These are phyloP conservation scores for Amphichorda felina DNA, from an alignment of 2,329 filamentous ascomycete genomes.

Conservation along the genomic window DNA sequence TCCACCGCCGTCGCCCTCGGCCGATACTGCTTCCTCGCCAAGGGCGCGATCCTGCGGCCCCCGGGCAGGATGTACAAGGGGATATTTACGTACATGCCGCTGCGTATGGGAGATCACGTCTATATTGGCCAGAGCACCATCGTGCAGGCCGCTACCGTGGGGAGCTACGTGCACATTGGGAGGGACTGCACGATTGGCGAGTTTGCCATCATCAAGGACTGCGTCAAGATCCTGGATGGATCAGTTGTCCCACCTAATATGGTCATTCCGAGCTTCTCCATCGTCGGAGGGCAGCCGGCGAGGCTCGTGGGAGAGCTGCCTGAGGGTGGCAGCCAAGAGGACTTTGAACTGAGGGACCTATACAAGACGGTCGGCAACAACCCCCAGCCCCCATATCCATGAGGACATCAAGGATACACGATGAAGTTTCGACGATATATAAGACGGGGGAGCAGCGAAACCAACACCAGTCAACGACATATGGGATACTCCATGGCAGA, in stretches of 20 bases:
- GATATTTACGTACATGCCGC: conserved; percentile 68
- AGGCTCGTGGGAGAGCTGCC: conserved; percentile 72
- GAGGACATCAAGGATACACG: neutral
- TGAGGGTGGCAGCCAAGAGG: conserved; percentile 50
- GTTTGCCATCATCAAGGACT: conserved; percentile 89
- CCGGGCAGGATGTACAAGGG: conserved; percentile 76
- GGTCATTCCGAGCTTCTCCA: conserved; percentile 84
- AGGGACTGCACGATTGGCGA: conserved; percentile 66
- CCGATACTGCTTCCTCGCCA: conserved; percentile 79
- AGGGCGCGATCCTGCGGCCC: conserved; percentile 67
- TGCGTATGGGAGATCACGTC: conserved; percentile 90
- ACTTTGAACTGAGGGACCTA: conserved; percentile 51
- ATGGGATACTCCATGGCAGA: no score
- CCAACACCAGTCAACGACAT: no score
- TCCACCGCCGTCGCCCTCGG: conserved; percentile 75
- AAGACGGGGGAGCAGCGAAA: neutral
- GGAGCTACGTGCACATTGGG: conserved; percentile 79
- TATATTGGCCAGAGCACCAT: conserved; percentile 69
- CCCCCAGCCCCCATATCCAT: conserved; percentile 18
- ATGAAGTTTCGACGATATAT: neutral
- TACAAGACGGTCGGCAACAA: conserved; percentile 55
- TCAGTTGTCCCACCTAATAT: conserved; percentile 76
- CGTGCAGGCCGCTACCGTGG: conserved; percentile 73
- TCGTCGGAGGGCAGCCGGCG: conserved; percentile 77
- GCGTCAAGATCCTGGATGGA: conserved; percentile 75